These are phyloP conservation scores for Ogataea hybrid DNA, from an alignment of 1,139 yeast species.

Conservation along the genomic window DNA sequence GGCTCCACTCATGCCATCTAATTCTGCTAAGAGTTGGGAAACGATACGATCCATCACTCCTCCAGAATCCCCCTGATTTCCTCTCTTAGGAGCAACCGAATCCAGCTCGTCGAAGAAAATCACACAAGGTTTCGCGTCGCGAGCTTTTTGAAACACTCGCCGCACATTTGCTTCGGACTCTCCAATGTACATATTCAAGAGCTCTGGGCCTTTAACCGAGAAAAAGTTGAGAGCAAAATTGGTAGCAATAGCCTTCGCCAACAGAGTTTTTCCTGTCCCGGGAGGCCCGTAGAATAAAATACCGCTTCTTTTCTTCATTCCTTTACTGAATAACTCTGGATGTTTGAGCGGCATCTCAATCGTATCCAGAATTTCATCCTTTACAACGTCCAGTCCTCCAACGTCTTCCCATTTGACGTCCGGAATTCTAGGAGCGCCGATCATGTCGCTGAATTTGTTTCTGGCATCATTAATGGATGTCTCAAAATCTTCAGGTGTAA, in stretches of 20 bases:
- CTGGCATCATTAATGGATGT: conserved; percentile 79
- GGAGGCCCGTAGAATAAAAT: conserved; percentile 96
- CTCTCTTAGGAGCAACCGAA: conserved; percentile 97
- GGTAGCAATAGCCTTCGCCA: conserved; percentile 96
- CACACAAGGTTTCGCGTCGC: conserved; percentile 97
- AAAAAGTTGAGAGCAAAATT: conserved; percentile 91
- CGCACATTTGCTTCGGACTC: conserved; percentile 98
- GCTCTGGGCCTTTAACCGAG: conserved; percentile 94
- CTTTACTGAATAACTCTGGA: conserved; percentile 84
- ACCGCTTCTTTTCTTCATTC: conserved; percentile 92
- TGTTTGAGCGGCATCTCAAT: conserved; percentile 94
- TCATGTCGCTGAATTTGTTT: conserved; percentile 85
- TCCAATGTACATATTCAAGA: conserved; percentile 95
- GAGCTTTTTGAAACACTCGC: conserved; percentile 85
- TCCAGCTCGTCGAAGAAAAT: conserved; percentile 96
- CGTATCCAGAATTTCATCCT: conserved; percentile 90
- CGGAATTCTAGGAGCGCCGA: conserved; percentile 97
- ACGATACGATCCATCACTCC: conserved; percentile 99
- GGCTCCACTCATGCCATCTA: conserved; percentile 91
- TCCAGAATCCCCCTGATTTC: conserved; percentile 97
- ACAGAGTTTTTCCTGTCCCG: conserved; percentile 92
- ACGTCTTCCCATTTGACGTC: conserved; percentile 95
- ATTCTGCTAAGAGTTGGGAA: conserved; percentile 87
- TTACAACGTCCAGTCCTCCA: conserved; percentile 86
- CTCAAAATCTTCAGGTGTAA: conserved; percentile 66